phyloP scores from a whole-genome alignment of 2,329 filamentous ascomycete species.

The Cadophora sp. region DNA sequence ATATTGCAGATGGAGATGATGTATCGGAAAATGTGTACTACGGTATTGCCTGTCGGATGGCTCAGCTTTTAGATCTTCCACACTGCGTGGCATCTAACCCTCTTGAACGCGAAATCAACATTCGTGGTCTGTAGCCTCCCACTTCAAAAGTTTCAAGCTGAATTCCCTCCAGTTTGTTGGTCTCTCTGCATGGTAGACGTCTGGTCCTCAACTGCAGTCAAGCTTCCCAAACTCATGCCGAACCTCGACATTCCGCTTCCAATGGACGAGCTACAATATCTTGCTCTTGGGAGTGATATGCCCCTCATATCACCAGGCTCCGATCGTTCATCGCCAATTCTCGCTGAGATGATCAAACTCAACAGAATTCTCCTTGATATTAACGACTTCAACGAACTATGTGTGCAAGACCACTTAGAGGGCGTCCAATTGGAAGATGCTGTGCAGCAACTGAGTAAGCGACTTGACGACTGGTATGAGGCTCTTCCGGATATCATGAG shows the following conservation, averaged over 20 bases:
- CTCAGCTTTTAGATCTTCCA: slow-evolving; percentile 26
- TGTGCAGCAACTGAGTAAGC: slow-evolving; percentile 40
- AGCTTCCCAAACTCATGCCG: slow-evolving; percentile 35
- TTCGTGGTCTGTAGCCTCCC: slow-evolving; percentile 28
- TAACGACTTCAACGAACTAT: slow-evolving; percentile 48
- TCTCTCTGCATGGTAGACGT: slow-evolving; percentile 38
- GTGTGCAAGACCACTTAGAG: slow-evolving; percentile 39
- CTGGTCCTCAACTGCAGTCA: slow-evolving; percentile 37
- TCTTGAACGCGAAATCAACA: slow-evolving; percentile 35
- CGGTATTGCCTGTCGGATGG: slow-evolving; percentile 35
- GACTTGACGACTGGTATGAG: slow-evolving; percentile 48
- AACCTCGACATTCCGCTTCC: slow-evolving; percentile 32
- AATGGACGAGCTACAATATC: slow-evolving; percentile 28
- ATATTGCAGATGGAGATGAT: slow-evolving; percentile 31
- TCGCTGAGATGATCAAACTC: slow-evolving; percentile 50
- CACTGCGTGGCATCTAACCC: slow-evolving; percentile 8
- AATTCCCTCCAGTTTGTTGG: slow-evolving; percentile 34
- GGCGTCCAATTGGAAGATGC: slow-evolving; percentile 25
- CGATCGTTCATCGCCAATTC: slow-evolving; percentile 24
- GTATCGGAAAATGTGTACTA: slow-evolving; percentile 36
- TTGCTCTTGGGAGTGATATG: slow-evolving; percentile 18
- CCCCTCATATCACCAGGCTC: slow-evolving; percentile 21
- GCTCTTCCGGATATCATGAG: slow-evolving; percentile 47
- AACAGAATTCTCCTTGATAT: slow-evolving; percentile 50
- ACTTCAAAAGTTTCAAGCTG: background rate